Evolutionary conservation across 2,329 filamentous ascomycete genomes (phyloP).

Genomic region (Hymenoscyphus occultus): DNA sequence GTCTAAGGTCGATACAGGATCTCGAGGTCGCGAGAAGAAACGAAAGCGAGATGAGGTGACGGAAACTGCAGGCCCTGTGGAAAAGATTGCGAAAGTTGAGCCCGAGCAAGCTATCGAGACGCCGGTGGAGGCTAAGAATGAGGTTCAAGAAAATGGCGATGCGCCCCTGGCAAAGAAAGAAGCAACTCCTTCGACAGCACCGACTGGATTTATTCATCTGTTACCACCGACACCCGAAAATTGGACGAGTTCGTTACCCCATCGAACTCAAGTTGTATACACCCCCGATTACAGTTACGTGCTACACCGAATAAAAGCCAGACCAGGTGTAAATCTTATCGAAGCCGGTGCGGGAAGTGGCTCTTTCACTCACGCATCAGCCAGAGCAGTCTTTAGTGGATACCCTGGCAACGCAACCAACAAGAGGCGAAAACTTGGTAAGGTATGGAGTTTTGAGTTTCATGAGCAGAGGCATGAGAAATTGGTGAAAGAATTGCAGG

Average conservation of each 20-base stretch:
- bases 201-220: slow-evolving; percentile 74
- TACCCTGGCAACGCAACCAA: slow-evolving; percentile 45
- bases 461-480: slow-evolving; percentile 69
- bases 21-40: slow-evolving; percentile 62
- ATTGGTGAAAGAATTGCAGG: slow-evolving; percentile 65
- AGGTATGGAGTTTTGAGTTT: slow-evolving; percentile 81
- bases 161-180: slow-evolving; percentile 37
- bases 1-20: slow-evolving; percentile 86
- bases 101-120: slow-evolving; percentile 1
- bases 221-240: slow-evolving; percentile 76
- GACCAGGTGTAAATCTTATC: slow-evolving; percentile 70
- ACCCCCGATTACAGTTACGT: slow-evolving; percentile 86
- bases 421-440: slow-evolving; percentile 50
- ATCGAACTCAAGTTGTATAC: slow-evolving; percentile 83
- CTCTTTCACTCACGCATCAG: slow-evolving; percentile 78
- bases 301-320: slow-evolving; percentile 69
- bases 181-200: slow-evolving; percentile 46
- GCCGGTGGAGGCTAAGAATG: slow-evolving; percentile 27
- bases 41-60: slow-evolving; percentile 42
- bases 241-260: slow-evolving; percentile 77
- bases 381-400: slow-evolving; percentile 72
- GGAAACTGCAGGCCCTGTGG: slow-evolving; percentile 23
- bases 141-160: slow-evolving; percentile 30
- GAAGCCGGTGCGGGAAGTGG: slow-evolving; percentile 81
- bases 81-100: slow-evolving; percentile 14